phyloP scores from a whole-genome alignment of 331 rosid genomes.

The Quercus tomentella region DNA sequence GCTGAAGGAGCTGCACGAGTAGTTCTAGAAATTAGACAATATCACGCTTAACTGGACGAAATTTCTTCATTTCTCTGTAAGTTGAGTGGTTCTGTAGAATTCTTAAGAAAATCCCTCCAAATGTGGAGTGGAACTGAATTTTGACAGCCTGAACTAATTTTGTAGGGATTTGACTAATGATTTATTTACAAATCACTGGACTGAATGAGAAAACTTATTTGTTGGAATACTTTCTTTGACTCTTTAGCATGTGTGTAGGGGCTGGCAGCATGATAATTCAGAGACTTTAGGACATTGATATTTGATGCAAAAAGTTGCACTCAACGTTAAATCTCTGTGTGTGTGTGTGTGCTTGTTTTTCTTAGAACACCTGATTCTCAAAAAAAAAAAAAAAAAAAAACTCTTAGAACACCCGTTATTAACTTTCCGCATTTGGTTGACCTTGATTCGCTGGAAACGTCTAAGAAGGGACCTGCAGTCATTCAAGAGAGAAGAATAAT shows the following conservation, averaged over 20 bases:
- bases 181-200: slow-evolving; percentile 35
- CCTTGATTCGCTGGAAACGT: no score
- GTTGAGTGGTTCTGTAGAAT: slow-evolving; percentile 27
- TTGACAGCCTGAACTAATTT: slow-evolving; percentile 41
- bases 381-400: no score
- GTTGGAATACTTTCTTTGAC: slow-evolving; percentile 27
- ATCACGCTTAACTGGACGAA: slow-evolving; percentile 22
- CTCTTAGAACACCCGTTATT: no score
- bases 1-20: slow-evolving; percentile 40
- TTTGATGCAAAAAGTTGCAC: not conserved
- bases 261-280: not conserved
- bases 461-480: no score
- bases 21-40: slow-evolving; percentile 30
- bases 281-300: not conserved
- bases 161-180: slow-evolving; percentile 50
- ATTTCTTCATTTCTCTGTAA: slow-evolving; percentile 21
- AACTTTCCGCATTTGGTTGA: no score
- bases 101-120: slow-evolving; percentile 23
- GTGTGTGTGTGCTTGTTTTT: no score
- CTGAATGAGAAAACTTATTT: slow-evolving; percentile 32
- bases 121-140: slow-evolving; percentile 44
- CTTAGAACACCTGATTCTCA: no score
- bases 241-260: not conserved
- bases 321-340: no score
- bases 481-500: no score